phyloP scores from a whole-genome alignment of 2,329 filamentous ascomycete genomes.

The Graphilbum ipis-grandicollis region DNA sequence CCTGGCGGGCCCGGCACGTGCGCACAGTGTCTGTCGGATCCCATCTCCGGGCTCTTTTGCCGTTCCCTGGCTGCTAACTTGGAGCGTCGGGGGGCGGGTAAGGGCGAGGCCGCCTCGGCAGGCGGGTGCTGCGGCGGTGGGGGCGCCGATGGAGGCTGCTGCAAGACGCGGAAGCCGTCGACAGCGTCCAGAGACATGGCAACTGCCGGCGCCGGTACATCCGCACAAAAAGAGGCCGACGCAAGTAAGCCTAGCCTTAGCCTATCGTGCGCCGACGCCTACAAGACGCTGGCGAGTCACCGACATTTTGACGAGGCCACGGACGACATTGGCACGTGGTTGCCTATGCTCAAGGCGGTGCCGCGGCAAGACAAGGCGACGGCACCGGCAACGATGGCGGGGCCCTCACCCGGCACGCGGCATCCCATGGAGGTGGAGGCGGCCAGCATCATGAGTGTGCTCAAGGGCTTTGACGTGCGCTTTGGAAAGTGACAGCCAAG shows the following conservation, averaged over 20 bases:
- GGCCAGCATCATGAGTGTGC: constrained; percentile 70
- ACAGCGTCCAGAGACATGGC: no score
- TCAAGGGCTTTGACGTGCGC: constrained; percentile 63
- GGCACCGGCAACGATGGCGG: no score
- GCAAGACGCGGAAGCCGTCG: constrained; percentile 25
- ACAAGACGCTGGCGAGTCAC: constrained; percentile 62
- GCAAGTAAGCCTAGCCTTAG: constrained; percentile 23
- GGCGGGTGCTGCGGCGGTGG: constrained; percentile 45
- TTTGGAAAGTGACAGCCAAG: constrained; percentile 40
- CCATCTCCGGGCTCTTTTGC: constrained; percentile 69
- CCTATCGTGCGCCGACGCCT: constrained; percentile 59
- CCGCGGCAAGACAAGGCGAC: constrained; percentile 16
- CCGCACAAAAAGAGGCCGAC: neutral
- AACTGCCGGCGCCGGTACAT: neutral
- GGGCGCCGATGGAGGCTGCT: constrained; percentile 45
- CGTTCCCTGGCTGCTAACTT: constrained; percentile 57
- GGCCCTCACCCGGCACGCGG: constrained; percentile 17
- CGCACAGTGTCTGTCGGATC: constrained; percentile 59
- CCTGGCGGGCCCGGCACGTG: constrained; percentile 62
- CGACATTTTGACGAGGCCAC: constrained; percentile 58
- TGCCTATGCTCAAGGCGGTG: constrained; percentile 52
- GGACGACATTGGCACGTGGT: constrained; percentile 58
- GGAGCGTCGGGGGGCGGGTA: constrained; percentile 19
- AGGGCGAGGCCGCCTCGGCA: constrained; percentile 1
- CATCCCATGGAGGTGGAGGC: constrained; percentile 64